These are phyloP conservation scores for Apiospora phragmitis DNA, from an alignment of 2,329 filamentous ascomycete genomes.

Conservation along the genomic window DNA sequence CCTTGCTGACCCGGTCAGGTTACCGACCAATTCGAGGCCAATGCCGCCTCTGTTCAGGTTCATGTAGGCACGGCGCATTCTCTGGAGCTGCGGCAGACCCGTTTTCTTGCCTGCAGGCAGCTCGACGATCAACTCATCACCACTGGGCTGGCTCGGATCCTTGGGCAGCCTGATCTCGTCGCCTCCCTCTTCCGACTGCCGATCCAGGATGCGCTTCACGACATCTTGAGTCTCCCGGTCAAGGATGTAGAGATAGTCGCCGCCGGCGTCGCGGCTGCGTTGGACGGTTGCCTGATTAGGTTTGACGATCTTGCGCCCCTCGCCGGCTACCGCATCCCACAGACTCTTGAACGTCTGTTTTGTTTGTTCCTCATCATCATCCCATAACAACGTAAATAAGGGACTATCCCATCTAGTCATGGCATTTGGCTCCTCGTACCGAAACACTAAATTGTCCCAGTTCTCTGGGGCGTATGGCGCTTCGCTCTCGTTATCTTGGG, in stretches of 20 bases:
- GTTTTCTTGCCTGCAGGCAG: conserved; percentile 65
- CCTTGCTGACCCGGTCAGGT: conserved; percentile 49
- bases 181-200: conserved; percentile 67
- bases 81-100: conserved; percentile 74
- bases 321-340: conserved; percentile 73
- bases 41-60: conserved; percentile 72
- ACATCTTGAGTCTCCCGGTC: conserved; percentile 79
- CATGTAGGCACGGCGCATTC: conserved; percentile 76
- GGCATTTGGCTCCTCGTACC: conserved; percentile 83
- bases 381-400: conserved; percentile 76
- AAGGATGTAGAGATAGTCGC: conserved; percentile 78
- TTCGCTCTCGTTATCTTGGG: conserved; percentile 33
- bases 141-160: conserved; percentile 25
- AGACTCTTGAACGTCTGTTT: conserved; percentile 61
- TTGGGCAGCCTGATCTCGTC: conserved; percentile 54
- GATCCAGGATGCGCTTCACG: conserved; percentile 67
- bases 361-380: conserved; percentile 66
- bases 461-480: conserved; percentile 57
- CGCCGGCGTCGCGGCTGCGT: conserved; percentile 59
- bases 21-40: conserved; percentile 55
- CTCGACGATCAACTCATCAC: conserved; percentile 58
- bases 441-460: conserved; percentile 78
- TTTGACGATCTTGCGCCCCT: conserved; percentile 61
- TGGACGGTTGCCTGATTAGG: conserved; percentile 77
- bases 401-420: conserved; percentile 86